Evolutionary conservation across 805 yeast genomes (phyloP).

Genomic region (Sugiyamaella chiloensis): DNA sequence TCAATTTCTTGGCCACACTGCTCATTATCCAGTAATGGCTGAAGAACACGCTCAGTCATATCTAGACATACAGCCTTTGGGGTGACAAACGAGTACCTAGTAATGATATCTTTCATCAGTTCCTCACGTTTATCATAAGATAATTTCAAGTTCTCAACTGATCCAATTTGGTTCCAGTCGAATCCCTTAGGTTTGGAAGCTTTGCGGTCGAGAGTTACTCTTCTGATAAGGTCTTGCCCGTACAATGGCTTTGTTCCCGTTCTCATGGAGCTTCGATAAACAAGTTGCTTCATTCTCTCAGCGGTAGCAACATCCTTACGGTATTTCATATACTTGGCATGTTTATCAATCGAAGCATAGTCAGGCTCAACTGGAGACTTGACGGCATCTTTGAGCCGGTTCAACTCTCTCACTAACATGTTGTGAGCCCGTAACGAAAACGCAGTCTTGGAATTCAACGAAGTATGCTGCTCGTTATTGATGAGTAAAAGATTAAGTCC

Average conservation of each 20-base stretch:
- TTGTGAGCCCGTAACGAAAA: constrained; percentile 12
- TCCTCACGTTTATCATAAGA: constrained; percentile 16
- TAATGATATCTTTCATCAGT: constrained; percentile 19
- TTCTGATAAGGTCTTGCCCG: constrained; percentile 50
- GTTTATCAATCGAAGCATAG: constrained; percentile 40
- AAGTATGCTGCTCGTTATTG: constrained; percentile 45
- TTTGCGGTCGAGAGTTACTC: constrained; percentile 30
- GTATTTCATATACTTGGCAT: constrained; percentile 55
- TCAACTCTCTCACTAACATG: constrained; percentile 18
- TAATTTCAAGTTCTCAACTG: constrained; percentile 21
- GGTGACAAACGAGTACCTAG: constrained; percentile 72
- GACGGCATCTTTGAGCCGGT: constrained; percentile 11
- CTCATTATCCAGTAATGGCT: constrained; percentile 6
- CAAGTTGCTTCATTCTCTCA: constrained; percentile 51
- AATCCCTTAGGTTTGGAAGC: constrained; percentile 13
- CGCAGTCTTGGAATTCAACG: constrained; percentile 15
- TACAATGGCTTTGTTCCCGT: constrained; percentile 64
- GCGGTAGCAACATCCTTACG: constrained; percentile 50
- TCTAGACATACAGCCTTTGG: constrained; percentile 82
- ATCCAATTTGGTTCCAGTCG: constrained; percentile 19
- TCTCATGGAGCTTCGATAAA: constrained; percentile 63
- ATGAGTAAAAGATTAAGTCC: constrained; percentile 62
- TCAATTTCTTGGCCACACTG: constrained; percentile 1
- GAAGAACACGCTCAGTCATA: constrained; percentile 37
- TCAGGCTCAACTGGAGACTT: constrained; percentile 30